Evolutionary conservation across 257 asterid genomes (phyloP).

Genomic region (Handroanthus guayacan): DNA sequence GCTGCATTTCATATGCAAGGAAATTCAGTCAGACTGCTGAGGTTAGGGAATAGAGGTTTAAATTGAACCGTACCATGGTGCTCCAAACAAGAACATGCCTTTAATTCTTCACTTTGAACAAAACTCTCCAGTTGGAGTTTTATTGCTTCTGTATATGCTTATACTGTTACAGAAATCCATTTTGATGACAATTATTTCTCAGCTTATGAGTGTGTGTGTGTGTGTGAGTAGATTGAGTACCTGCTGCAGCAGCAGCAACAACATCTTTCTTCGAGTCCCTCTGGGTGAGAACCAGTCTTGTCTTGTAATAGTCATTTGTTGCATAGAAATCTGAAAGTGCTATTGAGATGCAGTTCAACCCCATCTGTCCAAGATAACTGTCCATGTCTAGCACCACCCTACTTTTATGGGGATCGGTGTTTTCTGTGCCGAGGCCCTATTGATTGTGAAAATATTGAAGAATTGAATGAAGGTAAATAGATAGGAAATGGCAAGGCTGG

Average conservation of each 20-base stretch:
- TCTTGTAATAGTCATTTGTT: conserved; percentile 36
- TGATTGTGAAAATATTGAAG: conserved; percentile 2
- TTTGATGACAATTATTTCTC: no score
- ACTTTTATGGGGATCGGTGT: conserved; percentile 41
- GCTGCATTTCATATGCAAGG: conserved; percentile 48
- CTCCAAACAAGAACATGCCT: background rate
- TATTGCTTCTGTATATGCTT: background rate
- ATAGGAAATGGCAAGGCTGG: background rate
- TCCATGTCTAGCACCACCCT: conserved; percentile 63
- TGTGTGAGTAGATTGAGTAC: conserved; percentile 28
- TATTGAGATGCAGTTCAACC: conserved; percentile 51
- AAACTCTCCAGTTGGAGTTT: background rate
- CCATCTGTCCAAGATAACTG: conserved; percentile 42
- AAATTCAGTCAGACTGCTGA: background rate
- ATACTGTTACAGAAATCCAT: background rate
- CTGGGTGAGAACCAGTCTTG: conserved; percentile 43
- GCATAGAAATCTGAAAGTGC: conserved; percentile 58
- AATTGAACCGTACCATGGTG: background rate
- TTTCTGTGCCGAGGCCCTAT: conserved; percentile 34
- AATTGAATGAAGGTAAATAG: background rate
- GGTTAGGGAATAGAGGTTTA: background rate
- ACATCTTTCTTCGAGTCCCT: conserved; percentile 50
- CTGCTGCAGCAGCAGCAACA: conserved; percentile 61
- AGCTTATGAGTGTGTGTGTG: no score
- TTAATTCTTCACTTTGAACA: background rate